Evolutionary conservation across 2,329 filamentous ascomycete species (phyloP).

Genomic region (Purpureocillium lavendulum): DNA sequence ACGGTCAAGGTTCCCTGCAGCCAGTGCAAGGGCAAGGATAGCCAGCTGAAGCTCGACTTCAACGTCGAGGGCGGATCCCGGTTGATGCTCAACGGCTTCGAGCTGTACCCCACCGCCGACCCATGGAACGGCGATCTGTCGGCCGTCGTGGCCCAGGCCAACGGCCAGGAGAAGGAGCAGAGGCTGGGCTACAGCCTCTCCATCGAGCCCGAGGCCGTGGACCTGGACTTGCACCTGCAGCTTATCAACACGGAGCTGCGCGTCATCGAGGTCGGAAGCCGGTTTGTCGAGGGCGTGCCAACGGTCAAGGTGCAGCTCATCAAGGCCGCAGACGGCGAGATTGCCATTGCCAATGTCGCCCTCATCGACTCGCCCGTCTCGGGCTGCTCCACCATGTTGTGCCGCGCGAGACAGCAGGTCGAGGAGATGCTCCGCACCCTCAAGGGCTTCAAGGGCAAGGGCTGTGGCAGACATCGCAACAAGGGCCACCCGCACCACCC

Average conservation of each 20-base stretch:
- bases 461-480: slow-evolving; percentile 14
- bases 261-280: slow-evolving; percentile 50
- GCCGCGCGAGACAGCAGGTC: slow-evolving; percentile 33
- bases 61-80: slow-evolving; percentile 37
- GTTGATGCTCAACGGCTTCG: slow-evolving; percentile 50
- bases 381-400: slow-evolving; percentile 40
- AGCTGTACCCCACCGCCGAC: slow-evolving; percentile 48
- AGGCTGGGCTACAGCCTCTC: slow-evolving; percentile 43
- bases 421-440: slow-evolving; percentile 17
- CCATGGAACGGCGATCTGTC: slow-evolving; percentile 33
- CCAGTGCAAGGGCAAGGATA: slow-evolving; percentile 39
- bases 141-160: slow-evolving; percentile 35
- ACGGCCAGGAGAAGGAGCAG: slow-evolving; percentile 23
- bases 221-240: slow-evolving; percentile 42
- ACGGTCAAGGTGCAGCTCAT: slow-evolving; percentile 53
- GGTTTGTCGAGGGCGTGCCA: slow-evolving; percentile 45
- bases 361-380: slow-evolving; percentile 20
- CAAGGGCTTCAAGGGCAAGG: slow-evolving; percentile 13
- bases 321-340: slow-evolving; percentile 44
- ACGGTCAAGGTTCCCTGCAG: slow-evolving; percentile 43
- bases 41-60: slow-evolving; percentile 46
- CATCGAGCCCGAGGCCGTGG: slow-evolving; percentile 32
- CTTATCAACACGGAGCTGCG: slow-evolving; percentile 47
- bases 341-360: slow-evolving; percentile 44
- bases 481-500: slow-evolving; percentile 1